Conservation (phyloP, 768 basidiomycete species). For the Leccinum disarticulatum region DNA sequence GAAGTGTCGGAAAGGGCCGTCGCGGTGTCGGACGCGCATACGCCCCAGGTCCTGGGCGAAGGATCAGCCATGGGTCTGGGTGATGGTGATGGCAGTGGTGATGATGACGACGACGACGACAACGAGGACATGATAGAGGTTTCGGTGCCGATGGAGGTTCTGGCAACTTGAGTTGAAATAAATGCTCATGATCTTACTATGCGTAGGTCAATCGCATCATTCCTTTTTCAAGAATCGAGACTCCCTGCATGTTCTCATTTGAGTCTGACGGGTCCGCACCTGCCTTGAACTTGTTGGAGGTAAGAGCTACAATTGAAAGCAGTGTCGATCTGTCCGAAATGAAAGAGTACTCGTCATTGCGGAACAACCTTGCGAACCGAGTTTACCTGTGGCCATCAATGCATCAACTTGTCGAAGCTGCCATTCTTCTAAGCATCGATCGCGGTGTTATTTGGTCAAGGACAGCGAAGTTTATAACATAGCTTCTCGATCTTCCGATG, state of each 20-base stretch:
- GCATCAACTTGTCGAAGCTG: neutral
- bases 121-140: constrained; percentile 32
- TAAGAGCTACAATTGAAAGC: no score
- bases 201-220: neutral
- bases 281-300: neutral
- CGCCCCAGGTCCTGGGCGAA: neutral
- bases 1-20: constrained; percentile 11
- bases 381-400: neutral
- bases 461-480: neutral
- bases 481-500: neutral
- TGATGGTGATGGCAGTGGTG: constrained; percentile 11
- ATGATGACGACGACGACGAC: constrained; percentile 14
- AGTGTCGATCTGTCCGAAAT: neutral
- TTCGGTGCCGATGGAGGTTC: constrained; percentile 20
- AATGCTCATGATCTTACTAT: neutral
- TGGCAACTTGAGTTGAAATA: constrained; percentile 11
- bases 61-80: constrained; percentile 6
- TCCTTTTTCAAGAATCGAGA: neutral
- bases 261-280: neutral
- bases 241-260: neutral
- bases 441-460: neutral
- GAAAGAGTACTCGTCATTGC: neutral
- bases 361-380: neutral
- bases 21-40: neutral
- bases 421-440: neutral